Percentiles rank a stretch among this genome's conserved stretches.
Conservation (phyloP, 805 yeast species). For the Teunomyces pallodes region DNA sequence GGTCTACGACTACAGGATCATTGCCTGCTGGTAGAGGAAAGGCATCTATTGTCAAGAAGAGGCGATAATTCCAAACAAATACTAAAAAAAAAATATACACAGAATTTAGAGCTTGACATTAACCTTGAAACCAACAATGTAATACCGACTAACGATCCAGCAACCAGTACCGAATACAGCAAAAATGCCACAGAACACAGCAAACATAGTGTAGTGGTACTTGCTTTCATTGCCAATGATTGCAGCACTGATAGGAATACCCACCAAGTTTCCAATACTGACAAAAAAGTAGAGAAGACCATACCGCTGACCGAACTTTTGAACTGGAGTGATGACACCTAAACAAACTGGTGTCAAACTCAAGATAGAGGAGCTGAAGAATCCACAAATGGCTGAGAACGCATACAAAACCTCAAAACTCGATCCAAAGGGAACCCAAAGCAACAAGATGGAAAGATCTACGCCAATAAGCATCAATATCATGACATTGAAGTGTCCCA, state of each 20-base stretch:
- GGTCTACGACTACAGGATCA: neutral
- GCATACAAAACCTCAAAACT: conserved; percentile 42
- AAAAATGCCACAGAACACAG: conserved; percentile 31
- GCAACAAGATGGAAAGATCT: conserved; percentile 45
- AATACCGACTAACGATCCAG: conserved; percentile 31
- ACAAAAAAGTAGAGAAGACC: conserved; percentile 65
- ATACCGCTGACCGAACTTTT: conserved; percentile 65
- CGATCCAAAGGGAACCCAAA: conserved; percentile 70
- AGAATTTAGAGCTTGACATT: conserved; percentile 10
- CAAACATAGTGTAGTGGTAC: conserved; percentile 29
- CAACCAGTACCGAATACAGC: conserved; percentile 22
- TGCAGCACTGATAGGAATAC: conserved; percentile 35
- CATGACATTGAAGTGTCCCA: conserved; percentile 61
- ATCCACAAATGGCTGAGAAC: conserved; percentile 57
- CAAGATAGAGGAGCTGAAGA: conserved; percentile 59
- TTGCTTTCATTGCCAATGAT: conserved; percentile 32
- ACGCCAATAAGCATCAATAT: conserved; percentile 44
- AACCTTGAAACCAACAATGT: conserved; percentile 26
- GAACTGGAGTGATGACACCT: conserved; percentile 60
- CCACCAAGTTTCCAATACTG: conserved; percentile 40
- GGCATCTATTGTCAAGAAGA: neutral
- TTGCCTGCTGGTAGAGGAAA: neutral
- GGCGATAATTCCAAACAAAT: neutral
- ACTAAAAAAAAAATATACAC: neutral
- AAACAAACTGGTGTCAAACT: conserved; percentile 68